Conservation (phyloP, 768 basidiomycete genomes). For the Tricholoma bakamatsutake region DNA sequence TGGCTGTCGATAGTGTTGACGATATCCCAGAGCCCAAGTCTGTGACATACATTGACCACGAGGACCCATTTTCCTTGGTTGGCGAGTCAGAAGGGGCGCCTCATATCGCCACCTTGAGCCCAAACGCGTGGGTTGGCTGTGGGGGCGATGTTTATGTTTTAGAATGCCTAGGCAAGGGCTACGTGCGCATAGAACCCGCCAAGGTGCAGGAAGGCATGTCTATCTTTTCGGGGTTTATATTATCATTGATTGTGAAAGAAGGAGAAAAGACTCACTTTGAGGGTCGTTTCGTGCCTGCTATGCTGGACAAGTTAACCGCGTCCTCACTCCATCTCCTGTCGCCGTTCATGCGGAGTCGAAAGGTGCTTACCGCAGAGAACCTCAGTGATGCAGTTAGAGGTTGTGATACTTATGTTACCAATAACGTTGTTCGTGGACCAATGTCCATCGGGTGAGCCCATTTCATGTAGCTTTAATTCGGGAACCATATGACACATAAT, state of each 20-base stretch:
- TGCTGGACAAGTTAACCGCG: conserved; percentile 40
- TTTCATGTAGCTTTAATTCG: neutral
- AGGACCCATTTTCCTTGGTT: conserved; percentile 62
- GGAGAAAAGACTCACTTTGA: conserved; percentile 30
- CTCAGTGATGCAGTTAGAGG: conserved; percentile 58
- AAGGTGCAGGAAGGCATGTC: conserved; percentile 29
- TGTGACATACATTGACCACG: conserved; percentile 72
- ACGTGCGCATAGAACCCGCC: conserved; percentile 53
- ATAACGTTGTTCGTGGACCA: conserved; percentile 48
- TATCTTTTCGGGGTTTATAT: neutral
- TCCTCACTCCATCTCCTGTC: conserved; percentile 38
- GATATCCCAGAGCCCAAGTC: conserved; percentile 50
- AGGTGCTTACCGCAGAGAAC: conserved; percentile 48
- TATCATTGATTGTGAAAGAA: neutral
- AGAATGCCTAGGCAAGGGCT: conserved; percentile 67
- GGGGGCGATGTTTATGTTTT: conserved; percentile 67
- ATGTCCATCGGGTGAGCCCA: conserved; percentile 42
- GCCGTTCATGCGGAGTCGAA: conserved; percentile 47
- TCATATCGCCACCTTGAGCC: conserved; percentile 48
- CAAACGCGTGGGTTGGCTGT: conserved; percentile 75
- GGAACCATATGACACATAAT: neutral
- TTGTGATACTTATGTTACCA: conserved; percentile 60
- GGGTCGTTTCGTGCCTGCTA: conserved; percentile 51
- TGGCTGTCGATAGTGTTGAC: conserved; percentile 19
- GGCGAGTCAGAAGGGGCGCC: conserved; percentile 45